A percentile compares a stretch with the other conserved stretches of the same genome.
phyloP scores from a whole-genome alignment of 108 stramenopile species.

The Ochromonas danica region DNA sequence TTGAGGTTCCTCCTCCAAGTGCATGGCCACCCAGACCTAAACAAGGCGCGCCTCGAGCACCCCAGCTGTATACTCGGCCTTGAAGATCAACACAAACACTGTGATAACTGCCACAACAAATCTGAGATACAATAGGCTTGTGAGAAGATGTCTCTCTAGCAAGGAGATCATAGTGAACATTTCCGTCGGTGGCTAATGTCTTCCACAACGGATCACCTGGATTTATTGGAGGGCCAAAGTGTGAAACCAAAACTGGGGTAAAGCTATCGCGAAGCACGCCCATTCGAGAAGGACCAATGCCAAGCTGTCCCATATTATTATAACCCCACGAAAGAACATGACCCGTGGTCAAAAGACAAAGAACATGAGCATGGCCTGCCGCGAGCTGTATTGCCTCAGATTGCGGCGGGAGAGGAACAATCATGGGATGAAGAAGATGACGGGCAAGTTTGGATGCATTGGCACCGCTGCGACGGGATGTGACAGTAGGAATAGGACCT shows the following conservation, averaged over 20 bases:
- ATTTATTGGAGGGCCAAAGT: background rate
- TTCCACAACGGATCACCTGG: background rate
- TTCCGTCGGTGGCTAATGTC: background rate
- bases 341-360: background rate
- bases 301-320: slow-evolving; percentile 32
- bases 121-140: background rate
- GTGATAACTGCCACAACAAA: slow-evolving; percentile 5
- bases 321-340: slow-evolving; percentile 24
- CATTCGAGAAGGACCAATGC: background rate
- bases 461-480: background rate
- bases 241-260: slow-evolving; percentile 23
- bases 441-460: background rate
- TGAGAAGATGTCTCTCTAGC: background rate
- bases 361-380: slow-evolving; percentile 28
- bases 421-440: background rate
- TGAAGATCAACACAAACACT: background rate
- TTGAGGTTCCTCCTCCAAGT: background rate
- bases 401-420: background rate
- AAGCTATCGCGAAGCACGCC: slow-evolving; percentile 1
- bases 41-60: slow-evolving; percentile 1
- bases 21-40: background rate
- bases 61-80: slow-evolving; percentile 20
- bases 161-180: background rate
- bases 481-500: background rate
- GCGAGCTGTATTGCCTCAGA: slow-evolving; percentile 23